Base-by-base conservation (phyloP, 192 early-diverging fungal genomes). In the Globomyces pollinis-pini region DNA sequence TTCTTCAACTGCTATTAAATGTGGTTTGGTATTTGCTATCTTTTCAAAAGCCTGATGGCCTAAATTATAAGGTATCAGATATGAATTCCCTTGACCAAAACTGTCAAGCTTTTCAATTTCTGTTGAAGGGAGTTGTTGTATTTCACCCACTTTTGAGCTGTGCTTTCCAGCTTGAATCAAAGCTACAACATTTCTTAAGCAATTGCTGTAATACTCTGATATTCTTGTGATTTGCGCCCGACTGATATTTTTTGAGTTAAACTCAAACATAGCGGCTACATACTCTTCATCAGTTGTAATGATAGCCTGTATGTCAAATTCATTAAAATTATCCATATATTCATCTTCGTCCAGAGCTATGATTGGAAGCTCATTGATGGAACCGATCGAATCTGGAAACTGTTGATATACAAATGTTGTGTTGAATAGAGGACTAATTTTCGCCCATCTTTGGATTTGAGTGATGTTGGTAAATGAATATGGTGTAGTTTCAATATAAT, bases 1-100 rank as follows among this genome's bases (percentile, higher is more conserved):
- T 2, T 38, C 15, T 28, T 55, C 65, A 11, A 72, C 43, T 35
- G 72, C 72, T 29, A 71, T 29, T 28, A 13, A 30, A 23, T 74
- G 61, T 4, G 71, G 68, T 28, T 60, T 24, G 6, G 2, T 12
- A 12, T 12, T 38, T 5, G 56, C 67, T 16, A n/a, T 9, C 2
- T 12, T 7, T 35, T 71, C 69, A 54, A 68, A 69, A 2, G 24
- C 6, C 0, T 63, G 36, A 20, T 69, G 58, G 29, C 29, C 53
- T 8, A 26, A 38, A 8, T 55, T 42, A 38, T 47, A 55, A 21
- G 53, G 53, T 23, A 55, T 51, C 16, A 32, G 29, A 1, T 32
- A 15, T 23, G 3, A 2, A 12, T 5, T 4, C 8, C 52, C 52
- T 18, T 16, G 5, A 34, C 52, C 52, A 34, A 34, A 24, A 5